These are phyloP conservation scores for Colletotrichum coccodes DNA, from an alignment of 2,329 filamentous ascomycete species.

Conservation along the genomic window DNA sequence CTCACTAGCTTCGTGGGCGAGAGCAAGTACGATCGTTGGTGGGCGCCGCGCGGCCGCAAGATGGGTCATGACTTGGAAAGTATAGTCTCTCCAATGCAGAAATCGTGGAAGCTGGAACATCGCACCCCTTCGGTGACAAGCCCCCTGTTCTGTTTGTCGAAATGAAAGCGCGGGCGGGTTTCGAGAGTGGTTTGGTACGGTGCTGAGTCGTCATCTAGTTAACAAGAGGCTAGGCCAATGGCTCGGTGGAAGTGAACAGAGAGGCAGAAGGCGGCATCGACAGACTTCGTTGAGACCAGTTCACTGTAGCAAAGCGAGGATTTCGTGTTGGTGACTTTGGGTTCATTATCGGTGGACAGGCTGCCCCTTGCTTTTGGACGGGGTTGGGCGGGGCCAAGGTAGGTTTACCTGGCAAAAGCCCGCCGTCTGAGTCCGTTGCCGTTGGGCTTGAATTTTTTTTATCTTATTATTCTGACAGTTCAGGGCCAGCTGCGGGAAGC, in stretches of 20 bases:
- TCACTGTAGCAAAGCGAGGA: not conserved
- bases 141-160: not conserved
- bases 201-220: not conserved
- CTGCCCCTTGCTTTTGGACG: slow-evolving; percentile 23
- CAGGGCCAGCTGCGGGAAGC: slow-evolving; percentile 27
- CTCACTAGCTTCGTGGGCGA: not conserved
- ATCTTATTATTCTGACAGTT: slow-evolving; percentile 5
- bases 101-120: not conserved
- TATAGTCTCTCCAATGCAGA: not conserved
- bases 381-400: slow-evolving; percentile 2
- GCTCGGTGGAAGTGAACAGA: not conserved
- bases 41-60: slow-evolving; percentile 7
- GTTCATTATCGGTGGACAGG: slow-evolving; percentile 9
- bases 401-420: not conserved
- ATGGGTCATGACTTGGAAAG: not conserved
- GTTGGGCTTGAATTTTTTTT: not conserved
- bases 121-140: not conserved
- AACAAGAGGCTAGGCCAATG: not conserved
- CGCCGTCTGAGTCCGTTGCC: slow-evolving; percentile 1
- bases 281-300: not conserved
- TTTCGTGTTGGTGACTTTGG: slow-evolving; percentile 3
- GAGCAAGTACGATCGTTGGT: not conserved
- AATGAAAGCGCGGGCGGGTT: not conserved
- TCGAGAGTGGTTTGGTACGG: not conserved
- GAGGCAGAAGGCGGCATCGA: not conserved